Base-by-base conservation (phyloP, 2,329 filamentous ascomycete species). In the Nothomitra cinnamomea region DNA sequence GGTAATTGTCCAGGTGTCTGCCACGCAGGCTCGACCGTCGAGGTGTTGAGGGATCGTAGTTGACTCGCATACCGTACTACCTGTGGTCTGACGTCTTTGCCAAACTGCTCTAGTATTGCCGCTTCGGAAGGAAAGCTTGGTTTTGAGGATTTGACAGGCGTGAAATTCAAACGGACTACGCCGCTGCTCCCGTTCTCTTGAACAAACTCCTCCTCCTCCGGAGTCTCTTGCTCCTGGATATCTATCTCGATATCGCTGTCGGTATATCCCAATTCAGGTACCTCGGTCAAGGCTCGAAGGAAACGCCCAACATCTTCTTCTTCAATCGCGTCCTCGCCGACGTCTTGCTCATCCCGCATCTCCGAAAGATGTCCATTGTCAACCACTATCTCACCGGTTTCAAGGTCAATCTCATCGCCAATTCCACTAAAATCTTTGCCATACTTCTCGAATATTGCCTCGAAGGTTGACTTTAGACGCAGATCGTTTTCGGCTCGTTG, bases 401-500 rank as follows among this genome's bases (percentile, higher is more conserved):
- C 72, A 54, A 95, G 72, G 65, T 96, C 87, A 61, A 96, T 88
- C 68, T 95, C 88, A 66, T 96, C 90, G 53, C 83, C 88, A 51
- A 90, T 75, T 3, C 82, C 84, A 1, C 80, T 80, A 62, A 95
- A 95, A 64, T 95, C 85, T 58, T 75, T 81, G 53, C 76, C 81
- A 65, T 94, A 95, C 66, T 94, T 95, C 56, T 83, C 78, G 64
- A 95, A 95, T 54, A 96, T 94, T 54, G 78, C 72, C 63, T 95
- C 88, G 64, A 94, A 92, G 3, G 80, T 80, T n/a, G 80, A 82
- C 65, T 92, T 90, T 41, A 95, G 76, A 55, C 80, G 80, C 57
- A 74, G 70, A 57, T 86, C 81, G 55, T 87, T 85, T 53, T 75
- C 74, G 51, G 78, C 75, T 58, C 84, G 77, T 49, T 77, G 79